Percentiles rank a stretch among this genome's conserved stretches.
Evolutionary conservation across 1,284 basidiomycete genomes (phyloP).

Genomic region (Sporisorium scitamineum): DNA sequence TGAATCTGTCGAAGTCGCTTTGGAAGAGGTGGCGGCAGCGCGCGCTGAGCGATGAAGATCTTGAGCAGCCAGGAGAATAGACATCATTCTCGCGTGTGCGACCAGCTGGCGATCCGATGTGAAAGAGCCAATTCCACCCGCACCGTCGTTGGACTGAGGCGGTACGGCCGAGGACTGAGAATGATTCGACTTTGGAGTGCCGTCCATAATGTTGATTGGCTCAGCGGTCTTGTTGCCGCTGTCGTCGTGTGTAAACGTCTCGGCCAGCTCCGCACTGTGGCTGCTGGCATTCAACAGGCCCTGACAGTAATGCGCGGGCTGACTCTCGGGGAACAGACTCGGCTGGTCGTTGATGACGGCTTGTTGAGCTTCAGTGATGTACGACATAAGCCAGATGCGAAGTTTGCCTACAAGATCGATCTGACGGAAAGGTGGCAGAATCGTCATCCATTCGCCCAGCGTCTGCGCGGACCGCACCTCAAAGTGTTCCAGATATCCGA

Average conservation of each 20-base stretch:
- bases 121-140: constrained; percentile 40
- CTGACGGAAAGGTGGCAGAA: constrained; percentile 60
- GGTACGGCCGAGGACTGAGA: constrained; percentile 22
- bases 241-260: constrained; percentile 4
- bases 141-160: constrained; percentile 16
- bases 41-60: constrained; percentile 44
- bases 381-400: constrained; percentile 63
- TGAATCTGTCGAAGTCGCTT: constrained; percentile 10
- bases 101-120: constrained; percentile 57
- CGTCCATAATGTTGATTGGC: constrained; percentile 3
- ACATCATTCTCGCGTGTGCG: constrained; percentile 57
- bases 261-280: constrained; percentile 31
- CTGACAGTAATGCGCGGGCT: constrained; percentile 54
- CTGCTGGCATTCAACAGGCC: constrained; percentile 49
- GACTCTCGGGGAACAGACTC: constrained; percentile 42
- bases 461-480: constrained; percentile 57
- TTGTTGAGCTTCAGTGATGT: constrained; percentile 60
- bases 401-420: constrained; percentile 59
- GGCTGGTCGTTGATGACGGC: constrained; percentile 56
- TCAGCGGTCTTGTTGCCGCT: constrained; percentile 4
- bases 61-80: constrained; percentile 54
- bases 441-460: constrained; percentile 57
- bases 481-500: constrained; percentile 59
- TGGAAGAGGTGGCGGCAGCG: constrained; percentile 12
- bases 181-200: constrained; percentile 22